Base-by-base conservation (phyloP, 2,329 filamentous ascomycete species). In the Phialophora expanda region DNA sequence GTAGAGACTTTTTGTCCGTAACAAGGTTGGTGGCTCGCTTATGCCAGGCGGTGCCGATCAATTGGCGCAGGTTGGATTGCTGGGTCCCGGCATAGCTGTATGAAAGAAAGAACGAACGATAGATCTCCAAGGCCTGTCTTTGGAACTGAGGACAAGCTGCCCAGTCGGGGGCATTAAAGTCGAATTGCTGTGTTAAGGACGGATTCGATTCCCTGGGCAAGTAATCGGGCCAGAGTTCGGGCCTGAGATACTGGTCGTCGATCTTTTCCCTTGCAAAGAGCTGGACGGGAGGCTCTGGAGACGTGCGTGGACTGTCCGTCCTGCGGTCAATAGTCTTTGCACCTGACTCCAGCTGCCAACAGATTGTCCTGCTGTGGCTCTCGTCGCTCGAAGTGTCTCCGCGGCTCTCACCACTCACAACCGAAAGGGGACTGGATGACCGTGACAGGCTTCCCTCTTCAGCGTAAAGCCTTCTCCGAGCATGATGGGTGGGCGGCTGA, bases 281-380 rank as follows among this genome's bases (percentile, higher is more conserved):
- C 32, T 62, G 32, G 22, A 14, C 6, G 34, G 38, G 12, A 46
- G n/a, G 22, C 22, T 59, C 44, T n/a, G 28, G 32, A 11, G 50
- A 51, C 2, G n/a, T 12, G 26, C 7, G 48, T 20, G 57, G 56
- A 48, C 30, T 61, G 38, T 20, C 28, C 17, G 41, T 32, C 20
- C 5, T 46, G 11, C 51, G 24, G 5, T 4, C 17, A 32, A 22
- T n/a, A 28, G 46, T 44, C 7, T 32, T 56, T 12, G 24, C 26
- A 24, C 56, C 55, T 26, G 56, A 61, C 26, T 38, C 62, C 11
- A 65, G 62, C 51, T 65, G 62, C 62, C 62, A 65, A 24, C 62
- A 65, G 20, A 65, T 65, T 20, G 51, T 61, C 51, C 28, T 46
- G 11, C 34, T 28, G 4, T 32, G n/a, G 20, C 24, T 28, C 12